Conservation (phyloP, 78 protist genomes). For the Dictyostelium purpureum region DNA sequence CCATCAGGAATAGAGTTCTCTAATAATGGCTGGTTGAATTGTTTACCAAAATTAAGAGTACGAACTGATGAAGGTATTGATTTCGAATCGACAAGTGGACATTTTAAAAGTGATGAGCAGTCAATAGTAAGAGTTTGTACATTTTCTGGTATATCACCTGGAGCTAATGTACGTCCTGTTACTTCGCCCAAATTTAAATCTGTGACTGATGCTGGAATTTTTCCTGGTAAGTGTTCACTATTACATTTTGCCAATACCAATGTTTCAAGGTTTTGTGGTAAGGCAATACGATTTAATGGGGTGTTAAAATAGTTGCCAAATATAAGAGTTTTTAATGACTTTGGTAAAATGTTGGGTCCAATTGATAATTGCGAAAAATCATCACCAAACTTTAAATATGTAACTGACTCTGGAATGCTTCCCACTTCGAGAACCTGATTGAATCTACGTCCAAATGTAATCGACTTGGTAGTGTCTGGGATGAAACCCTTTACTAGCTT, state of each 20-base stretch:
- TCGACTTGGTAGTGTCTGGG: background rate
- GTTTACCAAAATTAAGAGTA: background rate
- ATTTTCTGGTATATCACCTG: background rate
- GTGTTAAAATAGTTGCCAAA: slow-evolving; percentile 7
- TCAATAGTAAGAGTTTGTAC: background rate
- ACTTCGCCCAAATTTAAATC: slow-evolving; percentile 1
- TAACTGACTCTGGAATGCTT: background rate
- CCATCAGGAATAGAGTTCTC: background rate
- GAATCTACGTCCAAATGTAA: slow-evolving; percentile 29
- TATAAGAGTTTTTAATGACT: background rate
- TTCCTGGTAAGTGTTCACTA: background rate
- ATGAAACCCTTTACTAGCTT: background rate
- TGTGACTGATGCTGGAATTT: background rate
- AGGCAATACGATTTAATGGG: background rate
- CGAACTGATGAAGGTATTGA: background rate
- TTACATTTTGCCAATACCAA: background rate
- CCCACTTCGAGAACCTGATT: background rate
- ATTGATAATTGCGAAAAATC: background rate
- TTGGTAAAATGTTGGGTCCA: background rate
- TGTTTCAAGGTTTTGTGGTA: background rate
- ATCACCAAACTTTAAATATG: background rate
- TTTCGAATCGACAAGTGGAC: background rate
- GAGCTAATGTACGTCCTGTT: background rate
- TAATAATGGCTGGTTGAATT: background rate
- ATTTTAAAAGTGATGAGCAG: background rate